phyloP scores from a whole-genome alignment of 192 early-diverging fungal species.

The Dissophora globulifera region DNA sequence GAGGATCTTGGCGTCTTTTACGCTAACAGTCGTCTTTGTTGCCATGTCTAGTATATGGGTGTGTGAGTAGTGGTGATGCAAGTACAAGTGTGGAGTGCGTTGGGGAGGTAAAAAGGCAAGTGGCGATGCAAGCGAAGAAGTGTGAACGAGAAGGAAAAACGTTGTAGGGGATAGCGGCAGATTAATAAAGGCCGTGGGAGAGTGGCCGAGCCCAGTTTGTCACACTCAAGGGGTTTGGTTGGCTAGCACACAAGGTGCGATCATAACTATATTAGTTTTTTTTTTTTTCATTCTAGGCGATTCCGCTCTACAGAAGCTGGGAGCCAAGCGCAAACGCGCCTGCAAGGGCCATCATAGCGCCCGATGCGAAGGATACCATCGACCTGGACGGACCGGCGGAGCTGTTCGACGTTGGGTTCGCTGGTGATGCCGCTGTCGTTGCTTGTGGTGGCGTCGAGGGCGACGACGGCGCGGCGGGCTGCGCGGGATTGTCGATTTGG shows the following conservation, averaged over 20 bases:
- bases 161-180: too few species aligned
- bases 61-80: background rate
- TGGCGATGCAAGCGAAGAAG: too few species aligned
- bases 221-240: conserved; percentile 7
- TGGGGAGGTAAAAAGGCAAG: too few species aligned
- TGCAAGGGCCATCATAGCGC: conserved; percentile 17
- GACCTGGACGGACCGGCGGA: background rate
- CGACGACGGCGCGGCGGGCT: conserved; percentile 9
- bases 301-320: conserved; percentile 15
- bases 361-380: conserved; percentile 1
- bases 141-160: too few species aligned
- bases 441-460: background rate
- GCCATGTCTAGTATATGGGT: conserved; percentile 7
- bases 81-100: too few species aligned
- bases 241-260: too few species aligned
- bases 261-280: too few species aligned
- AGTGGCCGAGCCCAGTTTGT: too few species aligned
- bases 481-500: conserved; percentile 35
- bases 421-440: background rate
- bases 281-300: background rate
- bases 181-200: too few species aligned
- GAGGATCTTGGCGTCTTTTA: conserved; percentile 48
- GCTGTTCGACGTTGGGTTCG: background rate
- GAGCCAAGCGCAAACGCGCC: conserved; percentile 17
- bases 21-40: conserved; percentile 31